These are phyloP conservation scores for Tephrocybe sp. DNA, from an alignment of 768 basidiomycete genomes.

Conservation along the genomic window DNA sequence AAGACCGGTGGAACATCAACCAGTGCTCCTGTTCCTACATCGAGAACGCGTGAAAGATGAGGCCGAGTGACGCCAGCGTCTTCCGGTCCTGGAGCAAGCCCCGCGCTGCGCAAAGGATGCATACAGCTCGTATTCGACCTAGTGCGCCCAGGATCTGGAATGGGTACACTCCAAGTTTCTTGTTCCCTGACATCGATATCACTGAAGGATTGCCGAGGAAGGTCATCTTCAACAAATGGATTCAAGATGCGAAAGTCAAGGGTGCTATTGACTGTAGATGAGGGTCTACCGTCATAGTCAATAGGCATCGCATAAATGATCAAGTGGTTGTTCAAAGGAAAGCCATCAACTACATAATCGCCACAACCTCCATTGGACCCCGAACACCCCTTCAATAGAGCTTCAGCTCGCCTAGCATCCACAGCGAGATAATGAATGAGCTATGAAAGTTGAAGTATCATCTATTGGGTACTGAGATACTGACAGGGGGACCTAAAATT, in stretches of 20 bases:
- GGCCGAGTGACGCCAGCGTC: slow-evolving; percentile 28
- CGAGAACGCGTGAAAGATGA: slow-evolving; percentile 20
- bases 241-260: slow-evolving; percentile 9
- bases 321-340: neutral
- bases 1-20: slow-evolving; percentile 25
- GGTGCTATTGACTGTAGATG: slow-evolving; percentile 10
- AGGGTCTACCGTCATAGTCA: slow-evolving; percentile 10
- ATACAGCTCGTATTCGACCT: slow-evolving; percentile 15
- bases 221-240: slow-evolving; percentile 13
- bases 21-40: slow-evolving; percentile 21
- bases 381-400: slow-evolving; percentile 7
- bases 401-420: neutral
- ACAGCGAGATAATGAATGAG: neutral
- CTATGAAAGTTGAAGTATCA: too few relatives aligned
- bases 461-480: neutral
- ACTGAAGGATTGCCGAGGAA: neutral
- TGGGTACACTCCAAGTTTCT: neutral
- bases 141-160: slow-evolving; percentile 10
- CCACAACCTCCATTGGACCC: slow-evolving; percentile 5
- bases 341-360: neutral
- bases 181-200: slow-evolving; percentile 2
- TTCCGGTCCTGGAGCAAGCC: slow-evolving; percentile 18
- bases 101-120: slow-evolving; percentile 26
- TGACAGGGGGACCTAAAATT: neutral
- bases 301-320: slow-evolving; percentile 17